Evolutionary conservation across 305 asterid genomes (phyloP).

Genomic region (Solanum aculeatissimum): DNA sequence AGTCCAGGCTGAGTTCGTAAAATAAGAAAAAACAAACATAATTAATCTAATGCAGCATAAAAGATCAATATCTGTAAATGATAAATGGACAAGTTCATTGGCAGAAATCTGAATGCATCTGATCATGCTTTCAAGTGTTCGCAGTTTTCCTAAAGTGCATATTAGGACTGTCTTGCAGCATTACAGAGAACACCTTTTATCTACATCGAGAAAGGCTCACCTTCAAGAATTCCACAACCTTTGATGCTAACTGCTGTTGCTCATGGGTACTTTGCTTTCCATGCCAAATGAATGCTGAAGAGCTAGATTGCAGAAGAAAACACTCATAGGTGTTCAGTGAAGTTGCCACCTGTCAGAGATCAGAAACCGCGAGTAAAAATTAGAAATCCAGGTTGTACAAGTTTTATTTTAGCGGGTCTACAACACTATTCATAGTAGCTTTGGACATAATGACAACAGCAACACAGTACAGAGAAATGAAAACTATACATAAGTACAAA

Average conservation of each 20-base stretch:
- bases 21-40: neutral
- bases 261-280: slow-evolving; percentile 77
- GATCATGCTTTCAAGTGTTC: no score
- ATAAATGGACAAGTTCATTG: no score
- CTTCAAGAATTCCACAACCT: slow-evolving; percentile 81
- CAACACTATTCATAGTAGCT: neutral
- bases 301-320: slow-evolving; percentile 79
- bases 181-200: neutral
- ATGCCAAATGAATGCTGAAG: slow-evolving; percentile 69
- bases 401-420: neutral
- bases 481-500: neutral
- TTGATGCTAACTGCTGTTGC: slow-evolving; percentile 79
- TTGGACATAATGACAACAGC: neutral
- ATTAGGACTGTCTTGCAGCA: no score
- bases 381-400: neutral
- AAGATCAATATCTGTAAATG: no score
- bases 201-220: slow-evolving; percentile 8
- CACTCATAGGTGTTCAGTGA: slow-evolving; percentile 77
- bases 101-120: no score
- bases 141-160: no score
- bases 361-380: neutral
- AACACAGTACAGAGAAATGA: neutral
- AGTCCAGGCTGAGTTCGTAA: slow-evolving; percentile 56
- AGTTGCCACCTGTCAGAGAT: slow-evolving; percentile 44
- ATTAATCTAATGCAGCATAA: neutral